Conservation (phyloP, 2,329 filamentous ascomycete species). For the Colletotrichum chrysophilum region DNA sequence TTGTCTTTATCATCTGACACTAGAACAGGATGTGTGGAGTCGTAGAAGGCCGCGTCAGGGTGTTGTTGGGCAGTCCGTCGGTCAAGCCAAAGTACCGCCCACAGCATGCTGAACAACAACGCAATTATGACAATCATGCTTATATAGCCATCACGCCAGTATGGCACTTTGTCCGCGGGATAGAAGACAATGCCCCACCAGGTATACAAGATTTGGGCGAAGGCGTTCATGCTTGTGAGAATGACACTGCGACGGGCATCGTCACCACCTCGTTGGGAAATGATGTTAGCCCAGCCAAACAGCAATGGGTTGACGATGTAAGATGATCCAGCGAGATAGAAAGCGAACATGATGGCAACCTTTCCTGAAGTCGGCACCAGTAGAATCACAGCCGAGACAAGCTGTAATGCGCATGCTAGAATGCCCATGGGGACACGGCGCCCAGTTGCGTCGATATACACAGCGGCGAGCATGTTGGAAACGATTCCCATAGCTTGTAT, state of each 20-base stretch:
- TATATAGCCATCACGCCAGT: background rate
- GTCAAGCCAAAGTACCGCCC: background rate
- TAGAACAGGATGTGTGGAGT: background rate
- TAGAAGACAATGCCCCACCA: background rate
- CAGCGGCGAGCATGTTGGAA: background rate
- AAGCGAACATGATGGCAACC: background rate
- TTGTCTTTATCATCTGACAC: background rate
- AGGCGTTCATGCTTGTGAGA: background rate
- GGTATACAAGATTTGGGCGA: background rate
- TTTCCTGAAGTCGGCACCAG: background rate
- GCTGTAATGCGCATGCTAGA: background rate
- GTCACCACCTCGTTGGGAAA: background rate
- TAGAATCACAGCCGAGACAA: background rate
- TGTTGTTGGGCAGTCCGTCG: background rate
- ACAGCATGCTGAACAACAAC: background rate
- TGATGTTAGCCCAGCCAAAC: background rate
- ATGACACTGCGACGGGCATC: background rate
- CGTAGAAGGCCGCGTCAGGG: background rate
- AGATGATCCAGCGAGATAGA: background rate
- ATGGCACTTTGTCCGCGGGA: background rate
- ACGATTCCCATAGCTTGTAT: background rate
- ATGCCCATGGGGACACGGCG: background rate
- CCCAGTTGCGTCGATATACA: background rate
- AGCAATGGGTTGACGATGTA: background rate
- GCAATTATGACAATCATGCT: background rate